Evolutionary conservation across 2,329 filamentous ascomycete genomes (phyloP), one percentile per base, ranked within the genome.

Genomic region (Phyllosticta citribraziliensis): DNA sequence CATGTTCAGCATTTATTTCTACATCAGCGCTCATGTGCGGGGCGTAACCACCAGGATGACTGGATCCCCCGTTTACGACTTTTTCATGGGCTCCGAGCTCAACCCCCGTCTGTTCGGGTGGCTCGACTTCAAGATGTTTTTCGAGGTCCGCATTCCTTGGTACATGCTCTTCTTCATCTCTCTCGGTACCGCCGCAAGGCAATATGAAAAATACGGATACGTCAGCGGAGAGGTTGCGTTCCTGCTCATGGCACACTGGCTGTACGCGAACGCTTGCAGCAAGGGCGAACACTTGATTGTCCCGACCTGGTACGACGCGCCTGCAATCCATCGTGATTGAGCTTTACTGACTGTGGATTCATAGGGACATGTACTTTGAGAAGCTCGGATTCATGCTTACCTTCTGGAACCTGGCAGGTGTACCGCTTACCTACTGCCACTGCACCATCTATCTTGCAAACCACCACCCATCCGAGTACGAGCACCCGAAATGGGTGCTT

Each of bases 311-410:
- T 84, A 73, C 69, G 47, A 22, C 55, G 52, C 40, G 20, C 20
- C 24, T 8, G 5, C 30, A 25, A 8, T 8, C 27, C n/a, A 52
- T 11, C 20, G 1, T 35, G 3, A 25, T 53, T 57, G 8, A 57
- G 12, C 12, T n/a, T 35, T 2, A 55, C 60, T 67, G 57, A 65
- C 19, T 61, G 25, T 60, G 59, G 8, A 8, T 11, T 3, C 25
- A n/a, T 58, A 84, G 82, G 88, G 91, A 96, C 70, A 96, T 96
- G 88, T 96, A 95, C 80, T 93, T 91, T 69, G 91, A 96, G 80
- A 96, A 96, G 78, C 92, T 89, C 84, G 91, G 91, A 58, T 96
- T 96, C 80, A 96, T 96, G 91, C 84, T 96, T 66, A 95, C 95
- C 74, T 96, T 96, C 84, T 96, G 91, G 91, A 96, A 96, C 76